These are phyloP conservation scores for Citrus maxima DNA, from an alignment of 345 rosid species.

Conservation along the genomic window DNA sequence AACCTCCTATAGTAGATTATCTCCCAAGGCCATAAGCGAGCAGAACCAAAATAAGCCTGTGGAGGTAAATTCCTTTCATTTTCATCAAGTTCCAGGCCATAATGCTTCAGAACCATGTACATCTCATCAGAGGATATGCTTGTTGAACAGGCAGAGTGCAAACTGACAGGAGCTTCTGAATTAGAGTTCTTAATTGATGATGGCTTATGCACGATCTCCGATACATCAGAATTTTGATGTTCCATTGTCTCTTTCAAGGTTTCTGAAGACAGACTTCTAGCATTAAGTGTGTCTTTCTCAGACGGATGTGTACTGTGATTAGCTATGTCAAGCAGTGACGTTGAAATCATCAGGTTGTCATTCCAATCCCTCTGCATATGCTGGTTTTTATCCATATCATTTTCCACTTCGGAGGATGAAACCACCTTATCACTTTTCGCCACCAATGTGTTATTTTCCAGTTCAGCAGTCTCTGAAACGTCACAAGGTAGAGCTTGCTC, in stretches of 20 bases:
- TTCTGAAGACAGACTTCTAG: constrained; percentile 17
- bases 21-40: constrained; percentile 54
- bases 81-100: constrained; percentile 32
- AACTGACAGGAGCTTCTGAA: constrained; percentile 19
- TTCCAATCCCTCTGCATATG: constrained; percentile 7
- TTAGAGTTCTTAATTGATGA: constrained; percentile 10
- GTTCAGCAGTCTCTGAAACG: constrained; percentile 19
- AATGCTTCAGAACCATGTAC: constrained; percentile 37
- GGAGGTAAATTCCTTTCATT: constrained; percentile 24
- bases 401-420: constrained; percentile 15
- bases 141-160: constrained; percentile 8
- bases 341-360: constrained; percentile 11
- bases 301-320: constrained; percentile 11
- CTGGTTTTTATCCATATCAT: constrained; percentile 19
- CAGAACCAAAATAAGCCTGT: constrained; percentile 40
- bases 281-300: constrained; percentile 10
- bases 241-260: constrained; percentile 11
- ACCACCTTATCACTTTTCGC: constrained; percentile 1
- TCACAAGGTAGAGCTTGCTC: constrained; percentile 10
- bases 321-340: constrained; percentile 11
- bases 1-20: constrained; percentile 40
- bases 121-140: constrained; percentile 36
- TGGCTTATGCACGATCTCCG: constrained; percentile 4
- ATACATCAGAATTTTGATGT: constrained; percentile 21
- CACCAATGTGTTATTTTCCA: constrained; percentile 6